These are phyloP conservation scores for Rosa multiflora DNA, from an alignment of 306 rosid genomes.

Conservation along the genomic window DNA sequence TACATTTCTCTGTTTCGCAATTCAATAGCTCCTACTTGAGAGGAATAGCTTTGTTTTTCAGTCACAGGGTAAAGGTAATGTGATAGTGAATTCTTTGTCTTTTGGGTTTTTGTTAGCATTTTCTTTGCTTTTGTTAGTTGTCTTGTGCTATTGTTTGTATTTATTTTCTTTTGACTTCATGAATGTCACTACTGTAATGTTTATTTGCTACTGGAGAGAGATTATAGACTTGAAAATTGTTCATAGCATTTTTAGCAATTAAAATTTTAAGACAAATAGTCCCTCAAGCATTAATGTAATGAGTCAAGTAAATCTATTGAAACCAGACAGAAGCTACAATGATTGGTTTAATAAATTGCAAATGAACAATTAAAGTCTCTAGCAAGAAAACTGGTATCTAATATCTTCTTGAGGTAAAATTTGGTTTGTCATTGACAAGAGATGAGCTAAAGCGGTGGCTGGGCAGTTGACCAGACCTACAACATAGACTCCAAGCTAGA, in stretches of 20 bases:
- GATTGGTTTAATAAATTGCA: not conserved
- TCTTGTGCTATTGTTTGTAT: not conserved
- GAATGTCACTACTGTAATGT: not conserved
- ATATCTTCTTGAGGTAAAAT: not conserved
- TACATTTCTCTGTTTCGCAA: slow-evolving; percentile 21
- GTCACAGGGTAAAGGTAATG: not conserved
- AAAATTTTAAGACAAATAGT: not conserved
- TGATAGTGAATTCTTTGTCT: not conserved
- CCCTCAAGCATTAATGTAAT: not conserved
- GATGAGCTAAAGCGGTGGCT: too few species aligned
- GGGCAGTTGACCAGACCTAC: too few species aligned
- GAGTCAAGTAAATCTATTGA: not conserved
- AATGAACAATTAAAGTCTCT: not conserved
- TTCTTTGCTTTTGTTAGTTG: not conserved
- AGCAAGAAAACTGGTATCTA: not conserved
- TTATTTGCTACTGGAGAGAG: not conserved
- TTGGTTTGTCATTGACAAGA: not conserved
- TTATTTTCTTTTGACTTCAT: not conserved
- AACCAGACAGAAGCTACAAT: not conserved
- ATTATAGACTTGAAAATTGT: not conserved
- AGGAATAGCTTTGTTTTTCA: not conserved
- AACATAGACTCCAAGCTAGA: too few species aligned
- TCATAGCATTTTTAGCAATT: not conserved
- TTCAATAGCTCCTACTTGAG: slow-evolving; percentile 2
- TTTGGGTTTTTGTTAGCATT: not conserved